These are phyloP conservation scores for Cyclostephanos tholiformis DNA, from an alignment of 108 stramenopile genomes.

Conservation along the genomic window DNA sequence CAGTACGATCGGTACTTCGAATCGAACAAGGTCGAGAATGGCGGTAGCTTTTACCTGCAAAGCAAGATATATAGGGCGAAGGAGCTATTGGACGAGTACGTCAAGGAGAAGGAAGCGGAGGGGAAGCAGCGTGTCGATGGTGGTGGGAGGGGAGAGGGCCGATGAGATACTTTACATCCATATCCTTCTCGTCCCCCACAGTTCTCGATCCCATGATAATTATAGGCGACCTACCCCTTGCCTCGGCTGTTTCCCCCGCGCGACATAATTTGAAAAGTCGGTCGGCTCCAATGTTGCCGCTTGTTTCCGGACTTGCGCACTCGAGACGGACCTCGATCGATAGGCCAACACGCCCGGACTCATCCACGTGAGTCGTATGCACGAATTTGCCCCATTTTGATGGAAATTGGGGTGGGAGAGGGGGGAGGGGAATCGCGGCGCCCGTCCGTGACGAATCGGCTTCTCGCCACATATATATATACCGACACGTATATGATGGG, in stretches of 20 bases:
- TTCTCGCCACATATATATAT: slow-evolving; percentile 19
- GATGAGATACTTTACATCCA: slow-evolving; percentile 15
- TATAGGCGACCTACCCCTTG: too few relatives aligned
- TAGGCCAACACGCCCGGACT: too few relatives aligned
- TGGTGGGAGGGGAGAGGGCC: slow-evolving; percentile 31
- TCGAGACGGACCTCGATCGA: too few relatives aligned
- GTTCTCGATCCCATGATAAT: too few relatives aligned
- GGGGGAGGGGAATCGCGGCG: background rate
- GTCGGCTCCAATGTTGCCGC: too few relatives aligned
- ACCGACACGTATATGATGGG: slow-evolving; percentile 32
- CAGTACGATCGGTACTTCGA: slow-evolving; percentile 89
- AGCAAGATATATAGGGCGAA: slow-evolving; percentile 95
- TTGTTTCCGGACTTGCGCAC: too few relatives aligned
- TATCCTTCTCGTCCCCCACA: too few relatives aligned
- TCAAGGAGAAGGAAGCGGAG: slow-evolving; percentile 66
- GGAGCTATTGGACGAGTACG: slow-evolving; percentile 84
- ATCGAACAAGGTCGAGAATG: slow-evolving; percentile 91
- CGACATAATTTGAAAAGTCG: too few relatives aligned
- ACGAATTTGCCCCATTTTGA: too few relatives aligned
- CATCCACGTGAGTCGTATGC: too few relatives aligned
- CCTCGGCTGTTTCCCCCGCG: too few relatives aligned
- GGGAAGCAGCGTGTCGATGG: slow-evolving; percentile 36
- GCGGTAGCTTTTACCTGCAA: slow-evolving; percentile 98
- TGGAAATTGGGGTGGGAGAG: too few relatives aligned
- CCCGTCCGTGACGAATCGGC: slow-evolving; percentile 27